Evolutionary conservation across 2,329 filamentous ascomycete species (phyloP).

Genomic region (Sordariomycetes sp.): DNA sequence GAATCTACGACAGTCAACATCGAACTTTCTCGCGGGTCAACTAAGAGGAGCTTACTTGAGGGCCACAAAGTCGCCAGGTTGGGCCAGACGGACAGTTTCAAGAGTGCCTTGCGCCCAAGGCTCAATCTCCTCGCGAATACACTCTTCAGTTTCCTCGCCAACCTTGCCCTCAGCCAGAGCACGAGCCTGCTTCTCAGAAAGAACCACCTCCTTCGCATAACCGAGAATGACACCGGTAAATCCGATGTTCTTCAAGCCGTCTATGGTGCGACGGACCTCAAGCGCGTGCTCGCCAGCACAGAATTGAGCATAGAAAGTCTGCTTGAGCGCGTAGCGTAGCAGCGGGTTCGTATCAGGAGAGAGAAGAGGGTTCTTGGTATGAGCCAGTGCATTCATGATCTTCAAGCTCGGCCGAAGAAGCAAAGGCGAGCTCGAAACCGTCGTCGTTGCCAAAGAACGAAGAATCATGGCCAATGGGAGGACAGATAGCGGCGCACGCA

Average conservation of each 20-base stretch:
- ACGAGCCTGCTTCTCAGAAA: constrained; percentile 43
- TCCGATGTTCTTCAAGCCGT: constrained; percentile 61
- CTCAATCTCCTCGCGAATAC: constrained; percentile 50
- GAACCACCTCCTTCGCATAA: constrained; percentile 75
- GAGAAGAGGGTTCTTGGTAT: constrained; percentile 56
- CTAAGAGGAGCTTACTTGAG: constrained; percentile 39
- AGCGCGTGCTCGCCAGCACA: constrained; percentile 68
- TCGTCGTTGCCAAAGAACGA: constrained; percentile 59
- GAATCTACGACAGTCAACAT: constrained; percentile 45
- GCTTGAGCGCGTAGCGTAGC: constrained; percentile 61
- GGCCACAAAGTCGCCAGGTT: constrained; percentile 52
- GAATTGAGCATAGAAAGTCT: constrained; percentile 85
- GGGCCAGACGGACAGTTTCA: constrained; percentile 62
- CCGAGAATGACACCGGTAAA: constrained; percentile 78
- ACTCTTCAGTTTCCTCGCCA: constrained; percentile 36
- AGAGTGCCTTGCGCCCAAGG: constrained; percentile 69
- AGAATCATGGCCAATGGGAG: constrained; percentile 58
- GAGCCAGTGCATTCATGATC: constrained; percentile 59
- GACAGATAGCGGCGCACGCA: constrained; percentile 47
- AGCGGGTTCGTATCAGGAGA: constrained; percentile 69
- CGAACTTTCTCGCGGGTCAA: neutral
- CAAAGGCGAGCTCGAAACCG: constrained; percentile 59
- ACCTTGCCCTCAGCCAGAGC: constrained; percentile 33
- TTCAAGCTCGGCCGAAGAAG: constrained; percentile 63
- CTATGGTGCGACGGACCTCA: constrained; percentile 60